Base-by-base conservation (phyloP, 768 basidiomycete species). In the Pleurotus citrinopileatus region DNA sequence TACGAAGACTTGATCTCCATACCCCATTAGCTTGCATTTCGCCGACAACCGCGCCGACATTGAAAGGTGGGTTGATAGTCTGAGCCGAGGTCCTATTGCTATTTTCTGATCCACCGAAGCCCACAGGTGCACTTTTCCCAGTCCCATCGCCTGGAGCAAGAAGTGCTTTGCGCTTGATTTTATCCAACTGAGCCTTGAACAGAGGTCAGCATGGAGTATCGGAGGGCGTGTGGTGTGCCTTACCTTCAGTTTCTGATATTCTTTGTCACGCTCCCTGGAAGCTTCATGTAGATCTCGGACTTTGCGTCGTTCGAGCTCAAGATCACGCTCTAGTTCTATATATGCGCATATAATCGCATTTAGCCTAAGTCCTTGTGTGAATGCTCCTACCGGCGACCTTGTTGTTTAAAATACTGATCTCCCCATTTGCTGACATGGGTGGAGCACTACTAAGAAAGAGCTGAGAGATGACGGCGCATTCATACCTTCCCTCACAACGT, bases 201-300 rank as follows among this genome's bases (percentile, higher is more conserved):
- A 46, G 22, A 34, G 42, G 44, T 42, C 10, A 57, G 36, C 38
- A 23, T 9, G 22, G 26, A 9, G 22, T 36, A 26, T 22, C 5
- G 27, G 50, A 32, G 25, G n/a, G 42, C 8, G 25, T 43, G 32
- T 40, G 48, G 26, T 15, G 9, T 27, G 52, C 25, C 48, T 26
- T 25, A 82, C 91, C 77, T 93, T 94, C 36, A 94, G 79, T 63
- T 90, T 92, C 53, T 89, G 87, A 62, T 93, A 94, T 62, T 93
- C 92, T 62, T 87, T 91, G 57, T 93, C 91, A 60, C 84, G 78
- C 61, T 92, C 90, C 60, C 83, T 79, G 2, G 86, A 76, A 1
- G 80, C 70, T 32, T 94, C 90, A 61, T 91, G 88, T 23, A 90
- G 65, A 20, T 91, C 89, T 5, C 83, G 77, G 27, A 81, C 77